Base-by-base conservation (phyloP, 2,329 filamentous ascomycete genomes). In the Venturia nashicola region DNA sequence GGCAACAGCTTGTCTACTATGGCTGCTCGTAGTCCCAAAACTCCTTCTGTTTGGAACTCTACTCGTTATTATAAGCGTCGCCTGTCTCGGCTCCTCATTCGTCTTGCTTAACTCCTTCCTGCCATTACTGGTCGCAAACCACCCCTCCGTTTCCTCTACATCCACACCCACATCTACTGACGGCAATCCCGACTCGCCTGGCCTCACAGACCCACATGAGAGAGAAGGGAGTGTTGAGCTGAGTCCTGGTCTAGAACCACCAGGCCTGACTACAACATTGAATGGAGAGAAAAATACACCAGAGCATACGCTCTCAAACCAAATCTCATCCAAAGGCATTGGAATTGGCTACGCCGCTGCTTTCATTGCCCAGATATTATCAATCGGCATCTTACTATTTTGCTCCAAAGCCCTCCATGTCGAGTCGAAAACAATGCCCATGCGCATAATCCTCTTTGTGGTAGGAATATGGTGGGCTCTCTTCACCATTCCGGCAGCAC, bases 21-120 rank as follows among this genome's bases (percentile, higher is more conserved):
- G 94, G 77, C 83, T 96, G 61, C 85, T 88, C 63, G 82, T 96
- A 61, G 80, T 82, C 57, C 86, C 90, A 39, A 79, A 82, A 46
- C 76, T 90, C n/a, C 96, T 95, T 72, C 75, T 95, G 3, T 73
- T 96, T 7, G 92, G 88, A 32, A 88, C 88, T 0, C 67, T 96
- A 3, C 80, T 96, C 48, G 90, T 91, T 36, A 88, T 97, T 67
- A 78, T 96, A 48, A 88, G 90, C 51, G 96, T 97, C 71, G 92
- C 90, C 0, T 91, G 90, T 46, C 91, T 96, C 68, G 93, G 93
- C 20, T 91, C 90, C n/a, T 96, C 91, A 0, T 97, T 96, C 73
- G 92, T 96, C 2, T 79, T 97, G n/a, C 79, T 97, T 32, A 97
- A 97, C 76, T 94, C 91, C 0, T 97, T 96, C 69, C 78, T 97